Evolutionary conservation across 768 basidiomycete species (phyloP), one percentile per base, ranked within the genome.

Genomic region (Leccinellum albellum): DNA sequence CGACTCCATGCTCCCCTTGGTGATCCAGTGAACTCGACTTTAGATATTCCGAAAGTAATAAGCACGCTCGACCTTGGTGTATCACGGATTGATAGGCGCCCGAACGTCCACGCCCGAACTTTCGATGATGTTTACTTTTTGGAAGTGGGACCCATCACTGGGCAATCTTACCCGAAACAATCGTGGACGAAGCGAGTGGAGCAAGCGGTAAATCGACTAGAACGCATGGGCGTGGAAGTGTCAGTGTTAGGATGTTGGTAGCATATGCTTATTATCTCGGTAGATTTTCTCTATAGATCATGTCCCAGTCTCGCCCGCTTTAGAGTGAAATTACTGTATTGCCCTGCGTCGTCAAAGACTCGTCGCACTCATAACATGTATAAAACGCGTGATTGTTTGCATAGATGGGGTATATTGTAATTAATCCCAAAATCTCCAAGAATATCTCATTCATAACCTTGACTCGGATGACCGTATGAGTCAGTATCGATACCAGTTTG

Each of bases 101-200:
- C 89, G 2, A 78, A 80, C 12, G 51, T 76, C 14, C 66, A 68
- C 3, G 65, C 68, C 26, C 58, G 63, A 20, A 82, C 80, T 4
- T 88, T 89, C 64, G 74, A 78, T 28, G 78, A 81, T 66, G 72
- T 82, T 26, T 90, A 91, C 65, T 84, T 90, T 57, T 67, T 87
- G 12, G 89, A 91, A 70, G 71, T 88, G 15, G 51, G 61, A 7
- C 35, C 57, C 29, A 37, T 28, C 10, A 33, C 48, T 4, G 54
- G 47, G 23, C 45, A 59, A 29, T 35, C 31, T 17, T 35, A 9
- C 17, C 50, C 53, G 0, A 47, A 49, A 32, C 48, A 40, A 24
- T 24, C 64, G 5, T 79, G 79, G 78, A 60, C 61, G 33, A 57
- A 60, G 50, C 66, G 71, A 20, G 61, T 83, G 21, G 70, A 74